phyloP scores from a whole-genome alignment of 78 protist species.

The Dictyostelium firmibasis region DNA sequence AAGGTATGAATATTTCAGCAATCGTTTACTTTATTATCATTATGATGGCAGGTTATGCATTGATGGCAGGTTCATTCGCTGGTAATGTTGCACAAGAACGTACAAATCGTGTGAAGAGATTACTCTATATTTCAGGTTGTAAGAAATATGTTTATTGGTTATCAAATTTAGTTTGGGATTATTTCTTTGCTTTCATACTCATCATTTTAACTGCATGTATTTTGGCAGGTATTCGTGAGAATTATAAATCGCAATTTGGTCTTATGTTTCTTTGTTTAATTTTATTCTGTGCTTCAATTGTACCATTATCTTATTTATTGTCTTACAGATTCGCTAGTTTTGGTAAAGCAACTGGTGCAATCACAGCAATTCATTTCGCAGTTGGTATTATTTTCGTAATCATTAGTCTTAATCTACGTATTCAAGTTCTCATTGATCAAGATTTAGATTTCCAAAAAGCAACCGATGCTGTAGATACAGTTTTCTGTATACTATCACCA shows the following conservation, averaged over 20 bases:
- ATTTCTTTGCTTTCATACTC: neutral
- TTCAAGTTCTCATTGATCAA: neutral
- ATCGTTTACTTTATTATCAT: slow-evolving; percentile 8
- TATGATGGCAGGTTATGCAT: neutral
- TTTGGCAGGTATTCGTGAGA: neutral
- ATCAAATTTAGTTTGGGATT: slow-evolving; percentile 40
- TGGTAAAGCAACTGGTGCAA: slow-evolving; percentile 46
- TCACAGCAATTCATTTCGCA: neutral
- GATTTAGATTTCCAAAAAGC: neutral
- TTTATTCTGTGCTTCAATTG: neutral
- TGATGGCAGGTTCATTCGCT: slow-evolving; percentile 26
- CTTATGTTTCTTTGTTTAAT: neutral
- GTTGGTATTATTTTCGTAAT: neutral
- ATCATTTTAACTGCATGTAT: neutral
- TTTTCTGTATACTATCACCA: neutral
- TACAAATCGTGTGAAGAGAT: neutral
- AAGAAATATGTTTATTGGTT: slow-evolving; percentile 47
- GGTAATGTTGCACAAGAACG: slow-evolving; percentile 25
- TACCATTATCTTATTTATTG: slow-evolving; percentile 15
- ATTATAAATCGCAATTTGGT: slow-evolving; percentile 18
- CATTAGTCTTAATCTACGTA: neutral
- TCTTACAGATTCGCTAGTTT: slow-evolving; percentile 5
- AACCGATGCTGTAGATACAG: neutral
- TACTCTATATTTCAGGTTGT: slow-evolving; percentile 49
- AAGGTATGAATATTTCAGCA: neutral